These are phyloP conservation scores for Nannochloris sp. DNA, from an alignment of 139 green algal genomes.

Conservation along the genomic window DNA sequence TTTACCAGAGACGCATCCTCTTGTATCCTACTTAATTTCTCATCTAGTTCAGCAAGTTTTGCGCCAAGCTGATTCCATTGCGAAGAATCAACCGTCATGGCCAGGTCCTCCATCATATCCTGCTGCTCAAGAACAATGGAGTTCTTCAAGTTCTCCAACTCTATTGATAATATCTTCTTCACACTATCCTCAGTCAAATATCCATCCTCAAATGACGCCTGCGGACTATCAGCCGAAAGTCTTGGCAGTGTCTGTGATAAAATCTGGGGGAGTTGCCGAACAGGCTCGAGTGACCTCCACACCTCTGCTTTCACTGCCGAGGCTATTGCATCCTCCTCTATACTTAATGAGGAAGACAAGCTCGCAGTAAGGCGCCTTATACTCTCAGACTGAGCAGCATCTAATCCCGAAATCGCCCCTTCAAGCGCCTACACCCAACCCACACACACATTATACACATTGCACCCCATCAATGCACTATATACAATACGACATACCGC, in stretches of 20 bases:
- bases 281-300: constrained; percentile 18
- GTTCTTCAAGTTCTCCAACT: too few species aligned
- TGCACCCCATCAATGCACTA: neutral
- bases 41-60: constrained; percentile 13
- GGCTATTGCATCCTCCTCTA: constrained; percentile 14
- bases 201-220: neutral
- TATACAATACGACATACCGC: neutral
- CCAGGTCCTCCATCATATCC: too few species aligned
- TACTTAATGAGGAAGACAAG: constrained; percentile 12
- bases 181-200: too few species aligned
- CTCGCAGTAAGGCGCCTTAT: constrained; percentile 2
- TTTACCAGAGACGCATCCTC: neutral
- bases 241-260: constrained; percentile 11
- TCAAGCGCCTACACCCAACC: constrained; percentile 16
- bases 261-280: constrained; percentile 22
- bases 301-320: constrained; percentile 16
- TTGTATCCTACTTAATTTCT: neutral
- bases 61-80: constrained; percentile 25
- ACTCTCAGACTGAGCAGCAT: constrained; percentile 15
- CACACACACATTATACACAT: neutral
- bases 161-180: too few species aligned
- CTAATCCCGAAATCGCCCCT: constrained; percentile 15
- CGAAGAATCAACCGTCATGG: too few species aligned
- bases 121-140: too few species aligned
- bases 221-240: constrained; percentile 15